Evolutionary conservation across 2,329 filamentous ascomycete genomes (phyloP), one percentile per base, ranked within the genome.

Genomic region (Talaromyces sp.): DNA sequence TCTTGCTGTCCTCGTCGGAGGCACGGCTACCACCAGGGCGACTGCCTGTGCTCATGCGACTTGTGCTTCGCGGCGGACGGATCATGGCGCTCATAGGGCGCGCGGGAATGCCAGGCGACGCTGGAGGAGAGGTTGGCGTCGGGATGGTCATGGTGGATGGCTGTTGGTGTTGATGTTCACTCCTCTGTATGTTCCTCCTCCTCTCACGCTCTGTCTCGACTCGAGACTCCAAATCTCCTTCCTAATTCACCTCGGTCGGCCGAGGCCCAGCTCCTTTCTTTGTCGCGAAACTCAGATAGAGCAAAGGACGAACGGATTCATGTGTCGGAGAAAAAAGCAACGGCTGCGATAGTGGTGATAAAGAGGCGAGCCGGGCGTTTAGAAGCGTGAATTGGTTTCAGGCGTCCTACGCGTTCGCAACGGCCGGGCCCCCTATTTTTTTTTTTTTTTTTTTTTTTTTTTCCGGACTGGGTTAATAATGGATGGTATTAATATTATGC

Each of bases 1-100:
- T 96, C 74, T 90, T 93, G 64, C 84, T 84, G 74, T 96, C 93
- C 68, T 97, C 93, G 70, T 97, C 93, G 0, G 92, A 96, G 26
- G 89, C 88, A 71, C 91, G 86, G 77, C 91, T 96, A 64, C 89
- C 87, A 70, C 85, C 87, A 57, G 82, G 80, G 75, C 89, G 93
- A 78, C 89, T 88, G 65, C 77, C 75, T 80, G 89, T 89, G 79
- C 91, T 96, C 83, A 96, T 81, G 68, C 93, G 89, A 78, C 91
- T 96, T 67, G 83, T 90, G 73, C 90, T 95, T 73, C 91, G 83
- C 50, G 89, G 82, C 52, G 90, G 84, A 69, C 89, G 87, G 70
- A 92, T 85, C 81, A 96, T 87, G 73, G 86, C 88, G 80, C 90
- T 96, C 82, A 91, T 81, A 58, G 92, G 91, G 75, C 91, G 85